Evolutionary conservation across 2,329 filamentous ascomycete genomes (phyloP), one percentile per base, ranked within the genome.

Genomic region (Diaporthe citrichinensis): DNA sequence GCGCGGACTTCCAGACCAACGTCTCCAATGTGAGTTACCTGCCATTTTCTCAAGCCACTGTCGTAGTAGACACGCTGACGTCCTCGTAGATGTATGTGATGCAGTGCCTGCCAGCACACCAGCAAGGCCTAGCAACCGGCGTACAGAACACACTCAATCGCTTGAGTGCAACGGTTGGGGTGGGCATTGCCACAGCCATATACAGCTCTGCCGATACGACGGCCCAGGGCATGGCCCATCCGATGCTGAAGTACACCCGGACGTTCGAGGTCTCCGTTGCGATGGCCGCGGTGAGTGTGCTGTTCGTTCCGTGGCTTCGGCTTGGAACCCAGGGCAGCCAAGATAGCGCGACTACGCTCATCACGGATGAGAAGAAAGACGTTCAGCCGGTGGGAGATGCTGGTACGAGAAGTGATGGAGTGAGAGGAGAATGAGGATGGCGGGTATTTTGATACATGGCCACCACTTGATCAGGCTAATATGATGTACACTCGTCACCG

Each of bases 1-100:
- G 92, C 1, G 92, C 92, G 0, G 93, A 94, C 80, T 89, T 94
- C 46, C 90, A 94, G 75, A 94, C 94, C 81, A 93, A 93, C 76
- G 92, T 94, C 31, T 89, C 90, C 4, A 94, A 94, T 79, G 89
- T 92, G 81, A 78, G 88, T 83, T n/a, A 4, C 12, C 46, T 44
- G 72, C n/a, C 57, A 55, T 39, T 28, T 20, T 39, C 23, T 57
- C 71, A 14, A 36, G 14, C 14, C 14, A 6, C n/a, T 51, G 36
- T 17, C 2, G 20, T 49, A 1, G 20, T 4, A 1, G 7, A n/a
- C 28, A 7, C 2, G 78, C 74, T 79, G 76, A 74, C 78, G 44
- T 17, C n/a, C 49, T 51, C 10, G 3, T 76, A 92, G 87, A 92
- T 94, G 88, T 94, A 94, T 78, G 92, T 94, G 72, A 90, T 93